phyloP scores from a whole-genome alignment of 768 basidiomycete genomes.

The Phlebiopsis flavidoalba region DNA sequence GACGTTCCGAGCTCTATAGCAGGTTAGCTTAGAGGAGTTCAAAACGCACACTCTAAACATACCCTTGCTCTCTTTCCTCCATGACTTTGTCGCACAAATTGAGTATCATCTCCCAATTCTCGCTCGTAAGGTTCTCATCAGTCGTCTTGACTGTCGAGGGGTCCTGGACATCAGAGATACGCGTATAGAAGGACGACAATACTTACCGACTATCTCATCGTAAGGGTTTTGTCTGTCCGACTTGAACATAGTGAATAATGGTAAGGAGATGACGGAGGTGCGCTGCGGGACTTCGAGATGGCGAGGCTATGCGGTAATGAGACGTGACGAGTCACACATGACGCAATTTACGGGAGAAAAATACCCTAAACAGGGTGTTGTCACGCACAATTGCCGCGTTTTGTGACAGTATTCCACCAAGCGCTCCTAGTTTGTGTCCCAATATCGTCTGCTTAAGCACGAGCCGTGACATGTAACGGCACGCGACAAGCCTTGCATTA shows the following conservation, averaged over 20 bases:
- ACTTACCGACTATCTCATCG: constrained; percentile 89
- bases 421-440: too few relatives aligned
- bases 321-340: constrained; percentile 1
- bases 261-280: constrained; percentile 1
- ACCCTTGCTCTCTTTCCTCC: constrained; percentile 88
- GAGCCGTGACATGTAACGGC: background rate
- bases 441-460: too few relatives aligned
- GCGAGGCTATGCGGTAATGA: constrained; percentile 4
- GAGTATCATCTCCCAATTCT: constrained; percentile 94
- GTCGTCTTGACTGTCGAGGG: constrained; percentile 76
- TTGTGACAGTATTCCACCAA: too few relatives aligned
- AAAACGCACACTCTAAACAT: constrained; percentile 19
- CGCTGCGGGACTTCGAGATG: background rate
- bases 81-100: constrained; percentile 95
- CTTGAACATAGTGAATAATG: constrained; percentile 57
- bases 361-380: too few relatives aligned
- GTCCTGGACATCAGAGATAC: background rate
- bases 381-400: too few relatives aligned
- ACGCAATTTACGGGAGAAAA: background rate
- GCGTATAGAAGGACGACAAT: constrained; percentile 36
- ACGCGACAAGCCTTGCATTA: background rate
- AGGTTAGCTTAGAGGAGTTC: background rate
- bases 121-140: constrained; percentile 92
- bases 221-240: constrained; percentile 68
- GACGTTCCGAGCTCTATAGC: constrained; percentile 73